Evolutionary conservation across 345 rosid species (phyloP).

Genomic region (Syzygium aromaticum): DNA sequence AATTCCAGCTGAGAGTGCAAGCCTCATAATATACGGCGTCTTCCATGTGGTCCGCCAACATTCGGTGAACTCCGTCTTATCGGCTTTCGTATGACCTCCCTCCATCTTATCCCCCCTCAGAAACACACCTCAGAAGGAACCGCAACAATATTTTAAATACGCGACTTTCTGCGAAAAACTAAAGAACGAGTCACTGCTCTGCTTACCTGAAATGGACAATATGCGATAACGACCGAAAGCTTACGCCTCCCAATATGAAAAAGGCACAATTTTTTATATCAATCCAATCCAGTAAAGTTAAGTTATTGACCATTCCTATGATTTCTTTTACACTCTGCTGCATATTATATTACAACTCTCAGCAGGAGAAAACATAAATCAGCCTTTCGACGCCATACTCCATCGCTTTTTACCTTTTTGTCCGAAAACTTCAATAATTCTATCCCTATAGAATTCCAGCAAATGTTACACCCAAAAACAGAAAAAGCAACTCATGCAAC

Average conservation of each 20-base stretch:
- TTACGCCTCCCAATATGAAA: neutral
- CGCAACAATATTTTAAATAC: neutral
- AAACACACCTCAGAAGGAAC: neutral
- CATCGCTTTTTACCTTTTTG: neutral
- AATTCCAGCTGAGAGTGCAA: conserved; percentile 83
- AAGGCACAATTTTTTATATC: neutral
- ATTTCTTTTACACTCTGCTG: neutral
- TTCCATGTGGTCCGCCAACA: conserved; percentile 66
- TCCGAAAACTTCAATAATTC: neutral
- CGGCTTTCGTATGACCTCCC: conserved; percentile 49
- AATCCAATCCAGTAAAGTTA: neutral
- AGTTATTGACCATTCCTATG: neutral
- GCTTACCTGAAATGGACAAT: neutral
- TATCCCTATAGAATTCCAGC: neutral
- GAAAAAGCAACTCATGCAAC: neutral
- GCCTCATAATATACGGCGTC: conserved; percentile 76
- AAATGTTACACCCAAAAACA: neutral
- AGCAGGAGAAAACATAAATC: neutral
- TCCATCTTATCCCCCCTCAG: conserved; percentile 17
- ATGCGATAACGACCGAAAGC: neutral
- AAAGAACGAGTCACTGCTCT: neutral
- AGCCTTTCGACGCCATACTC: neutral
- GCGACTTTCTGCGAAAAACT: neutral
- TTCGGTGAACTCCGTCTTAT: conserved; percentile 62
- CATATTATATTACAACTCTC: neutral